phyloP scores from a whole-genome alignment of 768 basidiomycete species.

The Tricholoma sp. region DNA sequence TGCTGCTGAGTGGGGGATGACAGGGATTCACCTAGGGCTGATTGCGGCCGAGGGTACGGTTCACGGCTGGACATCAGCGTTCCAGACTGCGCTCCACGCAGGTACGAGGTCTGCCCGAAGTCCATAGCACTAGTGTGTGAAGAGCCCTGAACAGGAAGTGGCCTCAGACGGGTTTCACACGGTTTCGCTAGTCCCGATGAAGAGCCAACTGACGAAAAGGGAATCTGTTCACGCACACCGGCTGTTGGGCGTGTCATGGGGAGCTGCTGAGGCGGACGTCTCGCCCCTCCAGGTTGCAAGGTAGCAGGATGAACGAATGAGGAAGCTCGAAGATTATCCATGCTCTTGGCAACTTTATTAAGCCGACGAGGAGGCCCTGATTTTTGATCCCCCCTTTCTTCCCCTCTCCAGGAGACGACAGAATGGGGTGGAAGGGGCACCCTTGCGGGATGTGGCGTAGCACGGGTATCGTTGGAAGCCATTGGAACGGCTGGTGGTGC shows the following conservation, averaged over 20 bases:
- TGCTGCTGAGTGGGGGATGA: conserved; percentile 32
- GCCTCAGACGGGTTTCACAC: conserved; percentile 33
- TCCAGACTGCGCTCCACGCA: conserved; percentile 17
- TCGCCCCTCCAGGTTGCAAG: conserved; percentile 28
- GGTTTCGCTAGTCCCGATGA: conserved; percentile 36
- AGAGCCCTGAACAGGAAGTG: conserved; percentile 38
- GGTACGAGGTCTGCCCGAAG: conserved; percentile 22
- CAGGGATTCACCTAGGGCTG: conserved; percentile 49
- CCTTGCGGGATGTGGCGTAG: conserved; percentile 29
- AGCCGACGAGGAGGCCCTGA: conserved; percentile 28
- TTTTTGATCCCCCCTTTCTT: conserved; percentile 35
- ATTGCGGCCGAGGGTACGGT: conserved; percentile 58
- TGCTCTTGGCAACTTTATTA: conserved; percentile 47
- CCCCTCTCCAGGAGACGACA: conserved; percentile 48
- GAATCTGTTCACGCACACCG: conserved; percentile 16
- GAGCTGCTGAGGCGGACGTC: conserved; percentile 27
- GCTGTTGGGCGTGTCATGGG: conserved; percentile 27
- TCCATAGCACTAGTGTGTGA: conserved; percentile 29
- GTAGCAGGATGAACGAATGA: conserved; percentile 27
- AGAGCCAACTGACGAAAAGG: conserved; percentile 16
- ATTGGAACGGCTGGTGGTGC: conserved; percentile 33
- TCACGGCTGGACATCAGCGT: conserved; percentile 42
- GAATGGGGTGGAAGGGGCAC: conserved; percentile 42
- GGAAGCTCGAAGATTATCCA: conserved; percentile 44
- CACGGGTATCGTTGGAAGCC: conserved; percentile 26